These are phyloP conservation scores for Fusarium praegraminearum DNA, from an alignment of 2,329 filamentous ascomycete genomes.

Conservation along the genomic window DNA sequence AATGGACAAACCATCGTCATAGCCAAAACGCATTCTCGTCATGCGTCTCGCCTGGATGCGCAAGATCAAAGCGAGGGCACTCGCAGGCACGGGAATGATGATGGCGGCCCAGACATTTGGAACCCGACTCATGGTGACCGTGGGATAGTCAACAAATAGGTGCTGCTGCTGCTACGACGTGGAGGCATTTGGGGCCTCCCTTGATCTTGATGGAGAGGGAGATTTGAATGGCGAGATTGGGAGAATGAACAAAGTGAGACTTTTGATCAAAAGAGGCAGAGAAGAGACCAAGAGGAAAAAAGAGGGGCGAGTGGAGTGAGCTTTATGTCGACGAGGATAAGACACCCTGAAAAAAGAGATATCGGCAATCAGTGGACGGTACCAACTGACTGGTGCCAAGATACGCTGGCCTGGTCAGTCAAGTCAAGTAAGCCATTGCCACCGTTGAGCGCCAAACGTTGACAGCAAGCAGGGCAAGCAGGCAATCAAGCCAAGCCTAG, in stretches of 20 bases:
- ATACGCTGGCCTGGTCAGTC: neutral
- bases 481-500: neutral
- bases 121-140: constrained; percentile 36
- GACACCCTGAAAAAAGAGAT: neutral
- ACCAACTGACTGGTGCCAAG: neutral
- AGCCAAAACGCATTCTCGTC: constrained; percentile 39
- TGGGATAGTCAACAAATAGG: neutral
- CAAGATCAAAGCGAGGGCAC: constrained; percentile 31
- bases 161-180: neutral
- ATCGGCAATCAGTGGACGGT: neutral
- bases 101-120: constrained; percentile 42
- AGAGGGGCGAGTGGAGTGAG: constrained; percentile 19
- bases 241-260: neutral
- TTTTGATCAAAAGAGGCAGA: neutral
- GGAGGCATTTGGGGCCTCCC: constrained; percentile 22
- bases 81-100: constrained; percentile 36
- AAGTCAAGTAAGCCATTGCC: neutral
- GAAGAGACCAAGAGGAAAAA: constrained; percentile 18
- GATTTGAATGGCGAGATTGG: neutral
- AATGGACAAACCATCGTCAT: constrained; percentile 35
- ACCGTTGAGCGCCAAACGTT: neutral
- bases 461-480: neutral
- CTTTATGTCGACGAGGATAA: constrained; percentile 13
- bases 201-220: neutral
- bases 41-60: constrained; percentile 40